A percentile compares a stretch with the other conserved stretches of the same genome.
Evolutionary conservation across 192 early-diverging fungal genomes (phyloP).

Genomic region (Rhizoclosmatium globosum): DNA sequence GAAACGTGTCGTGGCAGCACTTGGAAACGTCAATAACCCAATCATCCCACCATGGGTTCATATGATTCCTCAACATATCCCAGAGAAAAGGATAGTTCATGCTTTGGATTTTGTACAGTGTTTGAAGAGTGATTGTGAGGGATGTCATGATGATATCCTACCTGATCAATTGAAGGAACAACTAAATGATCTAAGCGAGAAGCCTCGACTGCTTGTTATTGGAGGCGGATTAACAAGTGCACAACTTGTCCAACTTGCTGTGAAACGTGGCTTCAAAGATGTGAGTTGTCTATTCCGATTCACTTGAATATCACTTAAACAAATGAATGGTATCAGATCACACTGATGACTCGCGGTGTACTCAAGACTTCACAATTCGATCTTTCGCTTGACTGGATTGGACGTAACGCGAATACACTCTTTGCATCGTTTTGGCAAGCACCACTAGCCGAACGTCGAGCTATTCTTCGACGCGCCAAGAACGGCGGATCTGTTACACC

Average conservation of each 20-base stretch:
- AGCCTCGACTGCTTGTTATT: constrained; percentile 14
- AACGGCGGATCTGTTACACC: neutral
- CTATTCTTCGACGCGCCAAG: constrained; percentile 1
- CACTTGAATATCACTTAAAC: no score
- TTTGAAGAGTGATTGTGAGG: neutral
- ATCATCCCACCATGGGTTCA: constrained; percentile 15
- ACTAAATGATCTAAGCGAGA: neutral
- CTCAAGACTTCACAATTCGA: constrained; percentile 29
- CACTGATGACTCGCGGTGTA: constrained; percentile 14
- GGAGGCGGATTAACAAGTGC: constrained; percentile 32
- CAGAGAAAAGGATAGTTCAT: constrained; percentile 12
- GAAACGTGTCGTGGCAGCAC: constrained; percentile 15
- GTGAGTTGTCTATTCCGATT: neutral
- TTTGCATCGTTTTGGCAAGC: constrained; percentile 19
- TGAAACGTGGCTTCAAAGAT: constrained; percentile 1
- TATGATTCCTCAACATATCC: neutral
- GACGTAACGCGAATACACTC: constrained; percentile 4
- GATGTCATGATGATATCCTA: no score
- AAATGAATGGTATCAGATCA: neutral
- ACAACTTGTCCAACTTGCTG: constrained; percentile 18
- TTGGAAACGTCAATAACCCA: constrained; percentile 21
- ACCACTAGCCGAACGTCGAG: neutral
- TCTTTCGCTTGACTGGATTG: constrained; percentile 27
- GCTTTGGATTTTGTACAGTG: constrained; percentile 25
- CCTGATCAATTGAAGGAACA: neutral